These are phyloP conservation scores for Fagus crenata DNA, from an alignment of 306 rosid genomes.

Conservation along the genomic window DNA sequence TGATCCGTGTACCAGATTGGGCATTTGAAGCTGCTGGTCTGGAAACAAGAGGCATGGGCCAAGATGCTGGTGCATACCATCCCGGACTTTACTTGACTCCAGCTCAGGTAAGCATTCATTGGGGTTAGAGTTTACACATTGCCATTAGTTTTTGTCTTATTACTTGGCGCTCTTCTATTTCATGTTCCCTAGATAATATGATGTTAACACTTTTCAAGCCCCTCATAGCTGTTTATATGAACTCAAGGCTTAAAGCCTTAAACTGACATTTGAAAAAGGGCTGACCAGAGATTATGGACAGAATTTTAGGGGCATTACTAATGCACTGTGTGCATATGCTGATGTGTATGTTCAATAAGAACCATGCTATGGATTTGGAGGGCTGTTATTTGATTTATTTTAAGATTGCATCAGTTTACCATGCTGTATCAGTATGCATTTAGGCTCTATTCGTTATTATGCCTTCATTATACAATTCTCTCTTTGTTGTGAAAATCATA, in stretches of 20 bases:
- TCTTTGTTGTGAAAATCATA: conserved; percentile 2
- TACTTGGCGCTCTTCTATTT: not conserved
- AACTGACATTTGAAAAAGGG: conserved; percentile 17
- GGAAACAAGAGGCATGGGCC: conserved; percentile 93
- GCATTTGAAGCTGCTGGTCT: conserved; percentile 99
- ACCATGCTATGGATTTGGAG: not conserved
- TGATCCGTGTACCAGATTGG: conserved; percentile 99
- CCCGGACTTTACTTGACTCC: conserved; percentile 96
- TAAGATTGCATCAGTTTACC: conserved; percentile 5
- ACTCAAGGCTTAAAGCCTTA: not conserved
- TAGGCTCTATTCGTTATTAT: conserved; percentile 9
- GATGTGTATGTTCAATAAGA: not conserved
- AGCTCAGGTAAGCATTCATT: conserved; percentile 69
- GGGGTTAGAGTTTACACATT: not conserved
- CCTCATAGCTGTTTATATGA: not conserved
- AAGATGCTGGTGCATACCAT: conserved; percentile 86
- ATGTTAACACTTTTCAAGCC: not conserved
- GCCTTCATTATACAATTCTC: not conserved
- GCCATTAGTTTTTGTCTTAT: not conserved
- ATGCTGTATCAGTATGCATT: not conserved
- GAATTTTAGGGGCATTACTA: not conserved
- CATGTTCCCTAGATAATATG: not conserved
- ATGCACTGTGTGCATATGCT: not conserved
- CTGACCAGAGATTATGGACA: conserved; percentile 18
- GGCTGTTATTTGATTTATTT: conserved; percentile 17